Percentiles rank a stretch among this genome's conserved stretches.
phyloP scores from a whole-genome alignment of 2,329 filamentous ascomycete genomes.

The Ceratocystis destructans region DNA sequence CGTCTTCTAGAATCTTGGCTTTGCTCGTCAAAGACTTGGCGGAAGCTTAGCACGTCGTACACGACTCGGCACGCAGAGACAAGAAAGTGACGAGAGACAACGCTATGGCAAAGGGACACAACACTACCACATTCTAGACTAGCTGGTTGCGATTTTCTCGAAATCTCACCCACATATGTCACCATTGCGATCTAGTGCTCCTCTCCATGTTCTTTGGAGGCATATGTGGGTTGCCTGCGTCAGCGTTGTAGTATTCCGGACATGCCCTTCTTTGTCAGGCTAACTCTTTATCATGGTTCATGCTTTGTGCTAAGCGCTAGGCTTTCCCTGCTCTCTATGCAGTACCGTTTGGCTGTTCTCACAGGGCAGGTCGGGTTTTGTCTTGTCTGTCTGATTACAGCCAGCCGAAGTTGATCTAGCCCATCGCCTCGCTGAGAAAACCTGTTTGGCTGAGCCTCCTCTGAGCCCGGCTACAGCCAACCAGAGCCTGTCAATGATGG shows the following conservation, averaged over 20 bases:
- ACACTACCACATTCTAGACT: not conserved
- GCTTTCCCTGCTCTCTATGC: too few species aligned
- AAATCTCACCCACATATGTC: not conserved
- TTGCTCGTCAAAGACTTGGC: not conserved
- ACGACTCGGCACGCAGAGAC: not conserved
- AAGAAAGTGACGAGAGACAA: not conserved
- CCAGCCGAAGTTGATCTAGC: not conserved
- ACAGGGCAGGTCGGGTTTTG: too few species aligned
- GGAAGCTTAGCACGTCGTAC: slow-evolving; percentile 3
- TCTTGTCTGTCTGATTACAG: too few species aligned
- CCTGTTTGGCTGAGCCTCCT: not conserved
- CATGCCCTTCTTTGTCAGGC: too few species aligned
- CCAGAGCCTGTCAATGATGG: not conserved
- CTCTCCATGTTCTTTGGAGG: not conserved
- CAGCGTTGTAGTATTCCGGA: not conserved
- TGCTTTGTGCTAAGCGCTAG: too few species aligned
- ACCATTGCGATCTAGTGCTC: not conserved
- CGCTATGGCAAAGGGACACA: too few species aligned
- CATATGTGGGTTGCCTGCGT: not conserved
- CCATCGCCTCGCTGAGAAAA: not conserved
- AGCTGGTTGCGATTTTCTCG: not conserved
- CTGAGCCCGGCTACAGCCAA: not conserved
- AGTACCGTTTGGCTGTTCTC: too few species aligned
- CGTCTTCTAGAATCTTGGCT: not conserved
- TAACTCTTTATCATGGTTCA: too few species aligned